These are phyloP conservation scores for Coniferiporia sulphurascens DNA, from an alignment of 1,284 basidiomycete genomes.

Conservation along the genomic window DNA sequence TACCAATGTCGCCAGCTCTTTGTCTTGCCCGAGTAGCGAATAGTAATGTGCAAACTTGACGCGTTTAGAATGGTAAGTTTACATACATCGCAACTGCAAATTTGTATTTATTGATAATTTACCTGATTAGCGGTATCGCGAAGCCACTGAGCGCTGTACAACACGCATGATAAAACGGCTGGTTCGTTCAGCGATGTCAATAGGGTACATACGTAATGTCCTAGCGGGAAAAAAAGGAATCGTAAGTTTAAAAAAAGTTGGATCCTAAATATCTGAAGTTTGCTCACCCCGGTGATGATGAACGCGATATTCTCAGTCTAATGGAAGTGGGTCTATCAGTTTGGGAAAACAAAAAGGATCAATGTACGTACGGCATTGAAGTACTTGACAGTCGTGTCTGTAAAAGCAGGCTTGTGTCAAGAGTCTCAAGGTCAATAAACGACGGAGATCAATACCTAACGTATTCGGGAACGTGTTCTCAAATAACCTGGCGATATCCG, in stretches of 20 bases:
- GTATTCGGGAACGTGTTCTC: constrained; percentile 78
- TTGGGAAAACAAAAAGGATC: neutral
- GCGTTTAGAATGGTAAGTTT: neutral
- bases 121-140: constrained; percentile 76
- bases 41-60: constrained; percentile 66
- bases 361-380: constrained; percentile 46
- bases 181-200: neutral
- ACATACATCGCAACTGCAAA: constrained; percentile 12
- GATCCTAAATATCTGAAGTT: neutral
- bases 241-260: constrained; percentile 3
- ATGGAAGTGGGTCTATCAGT: constrained; percentile 16
- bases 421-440: neutral
- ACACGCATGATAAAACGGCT: neutral
- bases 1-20: constrained; percentile 54
- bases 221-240: constrained; percentile 29
- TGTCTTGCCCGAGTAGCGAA: constrained; percentile 49
- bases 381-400: constrained; percentile 73
- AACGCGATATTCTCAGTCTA: constrained; percentile 66
- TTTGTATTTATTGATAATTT: constrained; percentile 11
- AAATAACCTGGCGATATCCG: constrained; percentile 68
- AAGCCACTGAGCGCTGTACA: constrained; percentile 42
- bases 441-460: constrained; percentile 41
- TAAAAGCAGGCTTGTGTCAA: no score
- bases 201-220: constrained; percentile 53
- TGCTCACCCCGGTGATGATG: constrained; percentile 65